Base-by-base conservation (phyloP, 2,329 filamentous ascomycete genomes). In the Monilinia polystroma region DNA sequence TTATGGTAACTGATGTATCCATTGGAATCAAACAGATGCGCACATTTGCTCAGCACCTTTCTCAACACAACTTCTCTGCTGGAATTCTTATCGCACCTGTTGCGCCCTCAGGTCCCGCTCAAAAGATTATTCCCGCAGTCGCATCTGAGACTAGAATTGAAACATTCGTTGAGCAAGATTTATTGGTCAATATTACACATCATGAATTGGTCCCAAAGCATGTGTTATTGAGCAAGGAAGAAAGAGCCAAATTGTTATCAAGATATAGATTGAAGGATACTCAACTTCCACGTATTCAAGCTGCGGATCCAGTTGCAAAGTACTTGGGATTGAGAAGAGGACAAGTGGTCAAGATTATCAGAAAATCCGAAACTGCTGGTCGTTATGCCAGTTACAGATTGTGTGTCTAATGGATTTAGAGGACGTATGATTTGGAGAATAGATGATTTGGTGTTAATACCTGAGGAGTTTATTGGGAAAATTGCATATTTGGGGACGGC, bases 261-360 rank as follows among this genome's bases (percentile, higher is more conserved):
- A 85, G 95, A 70, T 99, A 99, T 80, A 87, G 95, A 59, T 81
- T 99, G 78, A 98, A 97, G 87, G 95, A 99, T 84, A 97, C 92
- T 12, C 95, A 99, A 82, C 83, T 99, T 76, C 95, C 95, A 5
- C 86, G 95, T 66, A 97, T 99, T 74, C 87, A 97, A 79, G 86
- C 91, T 72, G 91, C 91, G 72, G 95, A 99, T 78, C 95, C 95
- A 3, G 93, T 99, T 63, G 92, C 95, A 35, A 89, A 90, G 74
- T 99, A 98, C 78, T 82, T 97, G 66, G 95, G 95, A 16, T 82
- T 99, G 77, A 90, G 91, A 82, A 86, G 93, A 76, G 93, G 93
- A 4, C 91, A 97, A 80, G 93, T 99, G 3, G 95, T 99, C 75
- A 99, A 99, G 86, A 99, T 99, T 75, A 97, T 99, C 75, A 85